A percentile compares a stretch with the other conserved stretches of the same genome.
Conservation (phyloP, 139 green algal genomes). For the Micractinium sp. region DNA sequence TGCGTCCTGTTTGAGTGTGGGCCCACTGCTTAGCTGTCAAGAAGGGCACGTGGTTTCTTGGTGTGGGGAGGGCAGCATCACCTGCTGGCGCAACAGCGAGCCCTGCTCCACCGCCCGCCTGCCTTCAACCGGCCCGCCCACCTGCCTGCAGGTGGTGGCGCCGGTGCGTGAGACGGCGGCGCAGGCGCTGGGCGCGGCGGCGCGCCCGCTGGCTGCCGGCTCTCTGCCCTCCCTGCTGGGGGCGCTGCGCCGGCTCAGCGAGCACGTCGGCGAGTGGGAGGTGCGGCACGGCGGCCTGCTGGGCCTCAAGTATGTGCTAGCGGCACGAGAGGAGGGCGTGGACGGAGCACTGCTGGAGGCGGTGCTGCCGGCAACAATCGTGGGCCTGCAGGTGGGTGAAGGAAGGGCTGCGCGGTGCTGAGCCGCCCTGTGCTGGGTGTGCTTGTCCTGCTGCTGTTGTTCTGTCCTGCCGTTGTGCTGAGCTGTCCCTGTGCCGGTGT, state of each 20-base stretch:
- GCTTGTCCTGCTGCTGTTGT: neutral
- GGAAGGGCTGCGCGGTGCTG: neutral
- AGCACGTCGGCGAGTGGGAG: conserved; percentile 50
- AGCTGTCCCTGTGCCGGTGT: neutral
- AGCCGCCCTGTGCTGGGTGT: neutral
- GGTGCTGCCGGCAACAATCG: conserved; percentile 65
- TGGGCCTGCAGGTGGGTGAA: conserved; percentile 57
- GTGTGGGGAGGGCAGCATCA: neutral
- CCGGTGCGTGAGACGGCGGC: conserved; percentile 94
- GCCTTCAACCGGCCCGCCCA: neutral
- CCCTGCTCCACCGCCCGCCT: neutral
- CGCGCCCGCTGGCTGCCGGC: conserved; percentile 37
- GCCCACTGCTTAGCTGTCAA: too few species aligned
- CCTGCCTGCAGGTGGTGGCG: conserved; percentile 75
- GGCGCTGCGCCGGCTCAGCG: conserved; percentile 68
- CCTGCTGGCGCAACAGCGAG: neutral
- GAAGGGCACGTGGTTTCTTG: too few species aligned
- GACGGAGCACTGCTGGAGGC: conserved; percentile 59
- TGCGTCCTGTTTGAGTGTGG: too few species aligned
- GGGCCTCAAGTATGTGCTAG: conserved; percentile 93
- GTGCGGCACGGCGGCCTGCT: conserved; percentile 82
- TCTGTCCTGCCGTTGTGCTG: neutral
- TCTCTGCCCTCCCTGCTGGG: conserved; percentile 57
- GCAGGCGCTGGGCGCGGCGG: conserved; percentile 87
- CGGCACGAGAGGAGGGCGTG: conserved; percentile 48